A percentile compares a stretch with the other conserved stretches of the same genome.
Conservation (phyloP, 2,329 filamentous ascomycete species). For the Ceratocystis lukuohia region DNA sequence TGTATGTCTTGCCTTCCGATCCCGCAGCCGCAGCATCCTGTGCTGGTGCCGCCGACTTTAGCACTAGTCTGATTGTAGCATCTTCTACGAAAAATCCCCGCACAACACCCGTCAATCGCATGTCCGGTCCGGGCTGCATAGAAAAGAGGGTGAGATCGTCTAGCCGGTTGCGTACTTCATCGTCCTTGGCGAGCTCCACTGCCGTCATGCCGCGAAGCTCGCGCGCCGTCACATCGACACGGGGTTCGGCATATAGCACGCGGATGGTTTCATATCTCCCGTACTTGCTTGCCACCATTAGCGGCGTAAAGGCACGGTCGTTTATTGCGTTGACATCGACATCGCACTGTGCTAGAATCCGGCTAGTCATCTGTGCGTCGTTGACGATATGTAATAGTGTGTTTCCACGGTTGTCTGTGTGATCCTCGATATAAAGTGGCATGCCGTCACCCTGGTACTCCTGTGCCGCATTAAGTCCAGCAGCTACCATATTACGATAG, state of each 20-base stretch:
- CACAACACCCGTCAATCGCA: slow-evolving; percentile 81
- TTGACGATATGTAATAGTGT: slow-evolving; percentile 93
- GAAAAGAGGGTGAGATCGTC: slow-evolving; percentile 84
- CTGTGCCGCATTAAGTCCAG: slow-evolving; percentile 62
- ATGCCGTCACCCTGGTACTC: slow-evolving; percentile 61
- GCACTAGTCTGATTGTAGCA: slow-evolving; percentile 76
- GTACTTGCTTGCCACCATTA: slow-evolving; percentile 99
- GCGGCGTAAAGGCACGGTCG: slow-evolving; percentile 82
- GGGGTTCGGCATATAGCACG: slow-evolving; percentile 70
- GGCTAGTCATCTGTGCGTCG: slow-evolving; percentile 60
- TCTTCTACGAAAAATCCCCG: slow-evolving; percentile 96
- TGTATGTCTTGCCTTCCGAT: slow-evolving; percentile 51
- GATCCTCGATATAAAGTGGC: slow-evolving; percentile 80
- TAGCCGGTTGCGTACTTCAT: slow-evolving; percentile 91
- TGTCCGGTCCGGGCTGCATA: slow-evolving; percentile 55
- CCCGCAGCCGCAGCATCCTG: slow-evolving; percentile 29
- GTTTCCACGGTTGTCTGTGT: slow-evolving; percentile 85
- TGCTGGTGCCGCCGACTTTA: slow-evolving; percentile 85
- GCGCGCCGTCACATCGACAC: slow-evolving; percentile 72
- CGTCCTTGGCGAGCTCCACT: slow-evolving; percentile 92
- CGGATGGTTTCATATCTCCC: slow-evolving; percentile 88
- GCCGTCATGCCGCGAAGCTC: slow-evolving; percentile 83
- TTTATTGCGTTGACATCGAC: slow-evolving; percentile 94
- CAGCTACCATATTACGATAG: slow-evolving; percentile 77
- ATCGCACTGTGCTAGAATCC: slow-evolving; percentile 71